Conservation (phyloP, 192 early-diverging fungal genomes). For the Gryganskiella cystojenkinii region DNA sequence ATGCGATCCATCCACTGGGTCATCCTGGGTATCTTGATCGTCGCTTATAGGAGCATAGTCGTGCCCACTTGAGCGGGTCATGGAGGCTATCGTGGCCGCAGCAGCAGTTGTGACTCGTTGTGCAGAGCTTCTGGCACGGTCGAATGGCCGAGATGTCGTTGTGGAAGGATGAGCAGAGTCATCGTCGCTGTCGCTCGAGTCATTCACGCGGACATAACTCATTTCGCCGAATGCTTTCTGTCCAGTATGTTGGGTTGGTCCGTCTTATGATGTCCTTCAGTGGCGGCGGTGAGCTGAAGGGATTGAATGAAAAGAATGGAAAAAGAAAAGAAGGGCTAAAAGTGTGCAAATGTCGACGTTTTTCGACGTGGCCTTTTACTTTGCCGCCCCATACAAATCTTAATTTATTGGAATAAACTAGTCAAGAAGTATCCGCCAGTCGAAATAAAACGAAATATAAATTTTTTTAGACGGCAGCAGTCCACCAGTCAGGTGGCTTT, state of each 20-base stretch:
- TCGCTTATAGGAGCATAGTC: not conserved
- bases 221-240: conserved; percentile 6
- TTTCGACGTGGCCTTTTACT: too few relatives aligned
- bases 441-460: not conserved
- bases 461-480: not conserved
- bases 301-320: too few relatives aligned
- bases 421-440: too few relatives aligned
- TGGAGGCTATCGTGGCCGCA: too few relatives aligned
- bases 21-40: not conserved
- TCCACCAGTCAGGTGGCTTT: not conserved
- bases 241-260: too few relatives aligned
- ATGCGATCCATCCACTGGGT: not conserved
- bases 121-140: not conserved
- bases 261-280: too few relatives aligned
- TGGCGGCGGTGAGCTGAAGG: too few relatives aligned
- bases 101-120: not conserved
- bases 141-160: not conserved
- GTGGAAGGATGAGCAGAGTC: not conserved
- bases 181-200: conserved; percentile 45
- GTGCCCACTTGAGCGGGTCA: too few relatives aligned
- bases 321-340: too few relatives aligned
- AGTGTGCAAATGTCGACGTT: too few relatives aligned
- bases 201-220: conserved; percentile 43
- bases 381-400: too few relatives aligned
- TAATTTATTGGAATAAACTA: too few relatives aligned